These are phyloP conservation scores for Apodospora peruviana DNA, from an alignment of 495 filamentous ascomycete species.

Conservation along the genomic window DNA sequence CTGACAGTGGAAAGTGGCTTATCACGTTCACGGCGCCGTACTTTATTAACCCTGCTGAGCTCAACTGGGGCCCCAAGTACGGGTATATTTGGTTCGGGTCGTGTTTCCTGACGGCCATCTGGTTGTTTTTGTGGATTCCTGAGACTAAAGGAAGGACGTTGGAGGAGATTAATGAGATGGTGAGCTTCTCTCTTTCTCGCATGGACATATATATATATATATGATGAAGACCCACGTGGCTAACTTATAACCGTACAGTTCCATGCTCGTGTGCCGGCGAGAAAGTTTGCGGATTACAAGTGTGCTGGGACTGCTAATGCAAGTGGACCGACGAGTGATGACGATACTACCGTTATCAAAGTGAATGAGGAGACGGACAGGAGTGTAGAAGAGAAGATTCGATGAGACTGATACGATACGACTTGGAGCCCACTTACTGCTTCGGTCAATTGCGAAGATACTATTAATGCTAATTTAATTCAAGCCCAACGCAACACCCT, in stretches of 20 bases:
- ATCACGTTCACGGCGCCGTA: conserved; percentile 49
- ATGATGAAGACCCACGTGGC: not conserved
- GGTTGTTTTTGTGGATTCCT: conserved; percentile 43
- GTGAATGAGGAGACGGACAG: not conserved
- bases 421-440: too few relatives aligned
- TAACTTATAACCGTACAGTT: too few relatives aligned
- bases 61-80: conserved; percentile 39
- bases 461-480: not conserved
- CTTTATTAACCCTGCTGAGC: conserved; percentile 49
- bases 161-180: conserved; percentile 50
- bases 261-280: conserved; percentile 37
- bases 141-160: conserved; percentile 49
- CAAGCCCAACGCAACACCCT: too few relatives aligned
- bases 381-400: not conserved
- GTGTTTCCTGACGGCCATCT: conserved; percentile 34
- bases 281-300: conserved; percentile 29
- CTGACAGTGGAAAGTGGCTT: conserved; percentile 36
- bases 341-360: not conserved
- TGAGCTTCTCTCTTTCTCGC: not conserved
- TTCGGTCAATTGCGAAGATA: too few relatives aligned
- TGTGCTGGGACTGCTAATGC: conserved; percentile 10
- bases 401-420: too few relatives aligned
- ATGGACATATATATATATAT: not conserved
- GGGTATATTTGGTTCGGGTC: conserved; percentile 39
- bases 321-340: not conserved